These are phyloP conservation scores for Nakazawaea ernobii DNA, from an alignment of 805 yeast genomes.

Conservation along the genomic window DNA sequence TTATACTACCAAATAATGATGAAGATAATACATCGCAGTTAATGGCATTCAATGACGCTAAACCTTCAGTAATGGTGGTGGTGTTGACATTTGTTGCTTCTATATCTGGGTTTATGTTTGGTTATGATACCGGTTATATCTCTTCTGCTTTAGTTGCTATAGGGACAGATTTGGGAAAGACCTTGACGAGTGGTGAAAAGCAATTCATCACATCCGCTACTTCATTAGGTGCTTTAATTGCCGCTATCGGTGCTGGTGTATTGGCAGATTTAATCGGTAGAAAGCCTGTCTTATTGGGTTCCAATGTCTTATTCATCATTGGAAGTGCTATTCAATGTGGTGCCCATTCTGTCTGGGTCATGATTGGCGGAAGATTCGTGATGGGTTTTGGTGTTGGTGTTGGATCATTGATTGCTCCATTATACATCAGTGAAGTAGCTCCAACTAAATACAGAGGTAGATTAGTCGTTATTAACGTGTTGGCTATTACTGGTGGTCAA, in stretches of 20 bases:
- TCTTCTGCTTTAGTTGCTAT: constrained; percentile 88
- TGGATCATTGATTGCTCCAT: constrained; percentile 91
- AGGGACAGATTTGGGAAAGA: constrained; percentile 64
- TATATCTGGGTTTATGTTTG: constrained; percentile 93
- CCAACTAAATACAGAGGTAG: constrained; percentile 91
- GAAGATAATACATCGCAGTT: constrained; percentile 44
- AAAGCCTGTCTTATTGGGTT: constrained; percentile 74
- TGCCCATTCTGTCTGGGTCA: constrained; percentile 77
- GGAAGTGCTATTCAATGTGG: constrained; percentile 86
- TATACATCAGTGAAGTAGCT: constrained; percentile 87
- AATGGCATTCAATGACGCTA: constrained; percentile 42
- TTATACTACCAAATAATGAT: constrained; percentile 32
- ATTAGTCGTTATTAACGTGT: constrained; percentile 78
- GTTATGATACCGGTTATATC: constrained; percentile 96
- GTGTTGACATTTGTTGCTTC: constrained; percentile 72
- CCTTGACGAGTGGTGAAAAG: constrained; percentile 69
- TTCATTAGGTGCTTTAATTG: constrained; percentile 84
- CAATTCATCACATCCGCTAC: constrained; percentile 93
- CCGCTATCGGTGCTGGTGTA: constrained; percentile 74
- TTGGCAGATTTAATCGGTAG: constrained; percentile 83
- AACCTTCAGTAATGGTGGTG: constrained; percentile 60
- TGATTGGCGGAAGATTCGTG: constrained; percentile 86
- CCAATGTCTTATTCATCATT: constrained; percentile 73
- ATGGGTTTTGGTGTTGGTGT: constrained; percentile 97
- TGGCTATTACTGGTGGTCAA: constrained; percentile 94